phyloP scores from a whole-genome alignment of 768 basidiomycete species.

The Mycena filopes region DNA sequence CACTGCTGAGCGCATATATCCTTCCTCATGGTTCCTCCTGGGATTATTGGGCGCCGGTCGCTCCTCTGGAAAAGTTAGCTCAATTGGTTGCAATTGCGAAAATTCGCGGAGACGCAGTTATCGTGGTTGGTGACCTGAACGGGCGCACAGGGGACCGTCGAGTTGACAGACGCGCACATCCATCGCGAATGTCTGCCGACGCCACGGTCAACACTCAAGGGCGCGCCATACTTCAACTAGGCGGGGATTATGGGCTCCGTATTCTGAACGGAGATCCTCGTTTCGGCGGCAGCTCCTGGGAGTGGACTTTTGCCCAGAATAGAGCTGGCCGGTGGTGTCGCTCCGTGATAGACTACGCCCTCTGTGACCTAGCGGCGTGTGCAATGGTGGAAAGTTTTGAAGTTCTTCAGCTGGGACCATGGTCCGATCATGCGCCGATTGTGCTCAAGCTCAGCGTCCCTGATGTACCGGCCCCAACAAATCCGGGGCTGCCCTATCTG shows the following conservation, averaged over 20 bases:
- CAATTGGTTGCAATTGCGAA: not conserved
- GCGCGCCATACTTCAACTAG: not conserved
- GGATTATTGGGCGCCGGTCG: not conserved
- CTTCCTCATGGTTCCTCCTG: not conserved
- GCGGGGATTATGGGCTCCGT: not conserved
- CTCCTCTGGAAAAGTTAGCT: not conserved
- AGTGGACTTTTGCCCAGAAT: not conserved
- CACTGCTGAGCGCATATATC: not conserved
- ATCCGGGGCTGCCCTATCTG: not conserved
- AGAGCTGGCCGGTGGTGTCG: not conserved
- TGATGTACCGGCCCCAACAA: not conserved
- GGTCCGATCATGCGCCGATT: slow-evolving; percentile 1
- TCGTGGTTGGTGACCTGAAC: not conserved
- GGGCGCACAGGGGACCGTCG: not conserved
- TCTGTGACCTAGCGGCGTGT: not conserved
- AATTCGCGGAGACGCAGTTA: not conserved
- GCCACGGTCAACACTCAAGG: slow-evolving; percentile 1
- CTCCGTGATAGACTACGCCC: slow-evolving; percentile 1
- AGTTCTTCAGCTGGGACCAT: not conserved
- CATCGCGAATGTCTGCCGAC: not conserved
- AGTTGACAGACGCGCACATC: not conserved
- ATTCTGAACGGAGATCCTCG: not conserved
- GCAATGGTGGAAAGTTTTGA: slow-evolving; percentile 3
- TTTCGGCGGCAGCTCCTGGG: slow-evolving; percentile 3
- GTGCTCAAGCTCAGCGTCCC: not conserved